Evolutionary conservation across 805 yeast genomes (phyloP).

Genomic region (Debaryomyces prosopidis): DNA sequence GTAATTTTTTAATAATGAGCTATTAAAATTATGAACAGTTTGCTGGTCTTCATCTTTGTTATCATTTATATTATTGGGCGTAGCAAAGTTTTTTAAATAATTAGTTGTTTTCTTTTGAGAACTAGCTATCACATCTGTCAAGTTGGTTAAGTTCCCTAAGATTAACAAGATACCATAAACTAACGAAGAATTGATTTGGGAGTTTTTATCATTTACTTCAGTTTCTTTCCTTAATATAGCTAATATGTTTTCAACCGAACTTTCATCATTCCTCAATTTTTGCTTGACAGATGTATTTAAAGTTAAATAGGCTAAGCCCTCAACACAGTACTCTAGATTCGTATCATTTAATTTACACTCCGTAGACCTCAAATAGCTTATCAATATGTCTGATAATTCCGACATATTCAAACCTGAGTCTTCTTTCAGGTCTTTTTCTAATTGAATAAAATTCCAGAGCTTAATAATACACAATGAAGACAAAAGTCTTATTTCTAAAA

Average conservation of each 20-base stretch:
- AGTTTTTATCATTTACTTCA: background rate
- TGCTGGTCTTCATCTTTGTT: slow-evolving; percentile 19
- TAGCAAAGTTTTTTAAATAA: slow-evolving; percentile 37
- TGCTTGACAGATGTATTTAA: slow-evolving; percentile 33
- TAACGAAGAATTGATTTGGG: slow-evolving; percentile 15
- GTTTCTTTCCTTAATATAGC: slow-evolving; percentile 4
- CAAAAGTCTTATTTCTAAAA: slow-evolving; percentile 24
- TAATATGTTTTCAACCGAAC: slow-evolving; percentile 23
- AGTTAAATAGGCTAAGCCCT: slow-evolving; percentile 53
- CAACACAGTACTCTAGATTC: slow-evolving; percentile 27
- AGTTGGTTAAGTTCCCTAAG: slow-evolving; percentile 39
- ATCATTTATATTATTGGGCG: slow-evolving; percentile 18
- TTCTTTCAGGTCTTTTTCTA: slow-evolving; percentile 10
- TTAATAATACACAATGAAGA: slow-evolving; percentile 53
- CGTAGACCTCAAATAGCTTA: slow-evolving; percentile 8
- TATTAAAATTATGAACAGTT: slow-evolving; percentile 32
- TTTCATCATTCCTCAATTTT: slow-evolving; percentile 35
- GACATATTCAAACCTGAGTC: slow-evolving; percentile 7
- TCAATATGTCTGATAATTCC: slow-evolving; percentile 10
- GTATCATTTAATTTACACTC: slow-evolving; percentile 3
- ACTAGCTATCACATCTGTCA: slow-evolving; percentile 23
- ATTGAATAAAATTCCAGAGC: slow-evolving; percentile 53
- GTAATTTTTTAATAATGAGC: slow-evolving; percentile 25
- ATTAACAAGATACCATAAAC: slow-evolving; percentile 44
- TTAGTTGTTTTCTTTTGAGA: slow-evolving; percentile 31